Evolutionary conservation across 345 rosid species (phyloP).

Genomic region (Gossypium herbaceum): DNA sequence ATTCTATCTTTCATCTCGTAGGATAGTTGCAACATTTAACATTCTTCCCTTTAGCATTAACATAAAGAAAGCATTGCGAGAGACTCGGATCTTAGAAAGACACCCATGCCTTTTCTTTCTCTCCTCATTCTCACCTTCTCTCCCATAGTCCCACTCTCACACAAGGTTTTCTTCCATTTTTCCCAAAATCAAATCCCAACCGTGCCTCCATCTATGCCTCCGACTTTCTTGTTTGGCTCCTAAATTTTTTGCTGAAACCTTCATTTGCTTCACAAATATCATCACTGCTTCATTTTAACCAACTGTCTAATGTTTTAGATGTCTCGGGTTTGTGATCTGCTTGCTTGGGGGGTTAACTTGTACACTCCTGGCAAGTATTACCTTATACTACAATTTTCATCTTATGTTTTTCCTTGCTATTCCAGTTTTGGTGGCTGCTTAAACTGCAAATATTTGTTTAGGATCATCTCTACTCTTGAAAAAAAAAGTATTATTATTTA

Average conservation of each 20-base stretch:
- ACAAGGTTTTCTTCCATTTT: background rate
- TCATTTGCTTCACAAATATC: background rate
- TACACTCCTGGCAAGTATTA: slow-evolving; percentile 65
- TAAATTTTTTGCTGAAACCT: background rate
- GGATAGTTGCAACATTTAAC: background rate
- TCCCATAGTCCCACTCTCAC: background rate
- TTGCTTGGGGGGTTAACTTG: slow-evolving; percentile 67
- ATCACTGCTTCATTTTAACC: background rate
- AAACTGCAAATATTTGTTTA: too few species aligned
- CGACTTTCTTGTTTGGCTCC: background rate
- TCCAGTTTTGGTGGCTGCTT: too few species aligned
- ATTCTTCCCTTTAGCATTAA: background rate
- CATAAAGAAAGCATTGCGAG: too few species aligned
- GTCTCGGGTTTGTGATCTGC: slow-evolving; percentile 76
- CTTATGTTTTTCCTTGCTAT: too few species aligned
- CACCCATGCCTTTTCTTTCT: too few species aligned
- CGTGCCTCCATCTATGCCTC: background rate
- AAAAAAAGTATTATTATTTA: too few species aligned
- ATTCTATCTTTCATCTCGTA: background rate
- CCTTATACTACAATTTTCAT: too few species aligned
- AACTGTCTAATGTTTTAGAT: slow-evolving; percentile 37
- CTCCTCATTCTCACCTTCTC: too few species aligned
- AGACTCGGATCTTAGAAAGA: too few species aligned
- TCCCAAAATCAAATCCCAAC: background rate
- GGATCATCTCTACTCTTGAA: too few species aligned